Evolutionary conservation across 148 eudicot genomes (phyloP).

Genomic region (Bassia scoparia): DNA sequence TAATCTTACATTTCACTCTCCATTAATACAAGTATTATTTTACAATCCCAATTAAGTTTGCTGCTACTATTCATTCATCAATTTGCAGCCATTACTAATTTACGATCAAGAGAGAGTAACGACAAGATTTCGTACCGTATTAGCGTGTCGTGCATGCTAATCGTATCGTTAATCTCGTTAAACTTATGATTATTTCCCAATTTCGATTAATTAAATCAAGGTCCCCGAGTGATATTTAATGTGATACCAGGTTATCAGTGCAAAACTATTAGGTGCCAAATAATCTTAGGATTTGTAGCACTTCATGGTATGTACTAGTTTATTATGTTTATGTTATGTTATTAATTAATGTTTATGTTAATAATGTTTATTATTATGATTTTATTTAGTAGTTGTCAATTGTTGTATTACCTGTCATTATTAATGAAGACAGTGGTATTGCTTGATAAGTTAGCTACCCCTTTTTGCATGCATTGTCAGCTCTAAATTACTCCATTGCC

Average conservation of each 20-base stretch:
- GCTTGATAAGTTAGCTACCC: conserved; percentile 33
- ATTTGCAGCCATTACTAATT: background rate
- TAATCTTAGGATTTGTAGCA: background rate
- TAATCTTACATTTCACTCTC: background rate
- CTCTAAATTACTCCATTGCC: conserved; percentile 22
- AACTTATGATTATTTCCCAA: background rate
- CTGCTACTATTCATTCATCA: background rate
- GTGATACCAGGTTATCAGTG: background rate
- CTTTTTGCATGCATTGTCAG: conserved; percentile 27
- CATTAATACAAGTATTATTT: background rate
- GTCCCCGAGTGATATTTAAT: conserved; percentile 29
- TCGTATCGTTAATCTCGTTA: background rate
- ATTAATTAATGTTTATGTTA: background rate
- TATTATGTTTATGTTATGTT: too few species aligned
- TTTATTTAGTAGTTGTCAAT: conserved; percentile 26
- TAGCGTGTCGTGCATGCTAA: conserved; percentile 13
- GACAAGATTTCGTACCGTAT: conserved; percentile 21
- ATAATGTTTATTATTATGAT: background rate
- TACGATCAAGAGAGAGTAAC: background rate
- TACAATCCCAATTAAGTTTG: conserved; percentile 23
- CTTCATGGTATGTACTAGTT: too few species aligned
- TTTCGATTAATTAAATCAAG: conserved; percentile 11
- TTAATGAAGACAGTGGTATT: conserved; percentile 25
- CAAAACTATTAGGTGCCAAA: conserved; percentile 12
- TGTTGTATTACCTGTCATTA: conserved; percentile 24